Evolutionary conservation across 2,329 filamentous ascomycete genomes (phyloP), one percentile per base, ranked within the genome.

Genomic region (Cladosporium austrohemisphaericum): DNA sequence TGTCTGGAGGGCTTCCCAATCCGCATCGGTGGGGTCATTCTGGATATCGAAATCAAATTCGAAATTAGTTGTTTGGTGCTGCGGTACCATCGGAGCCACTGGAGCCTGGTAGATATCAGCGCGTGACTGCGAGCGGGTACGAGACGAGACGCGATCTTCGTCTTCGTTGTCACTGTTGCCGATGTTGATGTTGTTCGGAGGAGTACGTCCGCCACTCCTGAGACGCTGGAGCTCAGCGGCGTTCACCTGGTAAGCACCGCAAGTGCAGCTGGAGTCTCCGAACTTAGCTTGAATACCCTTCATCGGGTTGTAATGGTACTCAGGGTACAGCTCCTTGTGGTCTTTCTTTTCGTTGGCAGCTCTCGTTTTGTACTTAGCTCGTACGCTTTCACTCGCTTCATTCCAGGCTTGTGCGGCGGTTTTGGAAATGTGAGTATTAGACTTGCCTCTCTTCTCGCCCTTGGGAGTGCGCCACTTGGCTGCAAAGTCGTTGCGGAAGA

Each of bases 181-280:
- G 3, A 7, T n/a, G 2, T 5, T 35, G 36, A 31, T 31, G 11
- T 14, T 22, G 36, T 49, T 49, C n/a, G 19, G 31, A 11, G 37
- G 45, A 4, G 37, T 49, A 8, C 25, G 33, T 4, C 31, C 35
- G 4, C 45, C 37, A 3, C 11, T 22, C 10, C 28, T 23, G n/a
- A 40, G 25, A 25, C 35, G 45, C 35, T 40, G 16, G 19, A 41
- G 25, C 28, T 49, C 38, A 3, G 26, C 25, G 18, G 38, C 28
- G 35, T 56, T 56, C 14, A 22, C 26, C 11, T 44, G 11, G 29
- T 46, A 56, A 19, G 54, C 54, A 33, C 54, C 54, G 22, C 54
- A 56, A 16, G 38, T 51, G 38, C 54, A 56, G 26, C 13, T 19
- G 3, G 37, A 19, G 13, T 22, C 18, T 26, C 54, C 54, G 22